phyloP scores from a whole-genome alignment of 208 protist genomes.

The Acanthamoeba lenticulata region DNA sequence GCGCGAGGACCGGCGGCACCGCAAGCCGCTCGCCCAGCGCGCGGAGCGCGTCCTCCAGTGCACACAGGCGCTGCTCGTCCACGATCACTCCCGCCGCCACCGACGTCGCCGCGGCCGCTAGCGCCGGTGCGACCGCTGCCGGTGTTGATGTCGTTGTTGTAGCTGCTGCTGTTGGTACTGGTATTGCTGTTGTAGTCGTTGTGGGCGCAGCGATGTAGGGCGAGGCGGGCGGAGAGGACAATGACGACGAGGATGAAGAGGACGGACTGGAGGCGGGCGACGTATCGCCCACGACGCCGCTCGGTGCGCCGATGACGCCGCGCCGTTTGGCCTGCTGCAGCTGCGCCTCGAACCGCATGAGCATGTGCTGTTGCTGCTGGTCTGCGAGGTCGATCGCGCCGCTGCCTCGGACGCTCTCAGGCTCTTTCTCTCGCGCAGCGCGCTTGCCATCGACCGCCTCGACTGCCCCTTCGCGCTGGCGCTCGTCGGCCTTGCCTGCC shows the following conservation, averaged over 20 bases:
- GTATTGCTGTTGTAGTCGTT: neutral
- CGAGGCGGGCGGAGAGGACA: neutral
- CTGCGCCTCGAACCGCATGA: neutral
- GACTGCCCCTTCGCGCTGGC: too few relatives aligned
- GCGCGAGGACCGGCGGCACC: neutral
- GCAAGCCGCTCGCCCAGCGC: too few relatives aligned
- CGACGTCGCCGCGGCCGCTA: too few relatives aligned
- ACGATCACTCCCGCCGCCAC: too few relatives aligned
- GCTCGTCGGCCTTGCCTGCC: too few relatives aligned
- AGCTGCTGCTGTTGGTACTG: neutral
- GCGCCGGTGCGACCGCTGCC: too few relatives aligned
- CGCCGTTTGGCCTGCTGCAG: neutral
- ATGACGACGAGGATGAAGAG: neutral
- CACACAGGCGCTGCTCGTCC: too few relatives aligned
- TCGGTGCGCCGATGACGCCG: conserved; percentile 29
- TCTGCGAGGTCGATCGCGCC: neutral
- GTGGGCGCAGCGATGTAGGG: neutral
- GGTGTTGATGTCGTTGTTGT: too few relatives aligned
- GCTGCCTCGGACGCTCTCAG: too few relatives aligned
- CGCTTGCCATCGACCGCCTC: neutral
- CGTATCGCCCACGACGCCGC: neutral
- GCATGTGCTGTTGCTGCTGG: neutral
- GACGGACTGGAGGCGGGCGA: neutral
- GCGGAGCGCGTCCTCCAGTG: too few relatives aligned
- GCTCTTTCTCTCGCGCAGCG: neutral